Conservation (phyloP, 2,329 filamentous ascomycete species). For the Sporothrix brasiliensis region DNA sequence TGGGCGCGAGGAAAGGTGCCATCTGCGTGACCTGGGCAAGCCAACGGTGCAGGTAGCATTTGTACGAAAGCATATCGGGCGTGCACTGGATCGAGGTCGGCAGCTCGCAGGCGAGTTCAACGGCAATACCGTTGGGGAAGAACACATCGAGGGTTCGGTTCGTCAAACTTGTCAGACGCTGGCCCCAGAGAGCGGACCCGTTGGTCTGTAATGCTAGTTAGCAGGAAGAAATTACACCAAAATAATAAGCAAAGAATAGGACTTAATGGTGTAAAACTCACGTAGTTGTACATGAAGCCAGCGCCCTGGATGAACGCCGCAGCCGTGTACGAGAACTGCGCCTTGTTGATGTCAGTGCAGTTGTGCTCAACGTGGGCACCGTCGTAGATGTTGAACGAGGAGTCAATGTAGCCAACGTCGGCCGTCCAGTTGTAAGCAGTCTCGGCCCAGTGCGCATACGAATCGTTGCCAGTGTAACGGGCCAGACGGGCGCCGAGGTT, state of each 20-base stretch:
- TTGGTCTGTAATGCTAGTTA: slow-evolving; percentile 49
- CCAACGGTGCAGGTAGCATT: slow-evolving; percentile 70
- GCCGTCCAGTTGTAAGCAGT: slow-evolving; percentile 65
- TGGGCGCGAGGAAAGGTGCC: slow-evolving; percentile 60
- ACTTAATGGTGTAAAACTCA: slow-evolving; percentile 41
- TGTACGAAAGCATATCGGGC: slow-evolving; percentile 72
- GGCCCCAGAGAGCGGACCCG: slow-evolving; percentile 56
- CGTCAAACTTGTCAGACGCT: slow-evolving; percentile 59
- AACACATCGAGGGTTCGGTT: slow-evolving; percentile 54
- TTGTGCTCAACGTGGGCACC: slow-evolving; percentile 61
- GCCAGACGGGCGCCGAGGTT: slow-evolving; percentile 70
- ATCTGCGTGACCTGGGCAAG: slow-evolving; percentile 62
- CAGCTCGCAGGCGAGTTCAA: slow-evolving; percentile 68
- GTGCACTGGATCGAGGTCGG: slow-evolving; percentile 56
- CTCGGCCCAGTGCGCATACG: slow-evolving; percentile 65
- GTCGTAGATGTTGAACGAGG: slow-evolving; percentile 63
- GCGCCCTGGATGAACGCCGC: slow-evolving; percentile 64
- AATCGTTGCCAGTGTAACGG: slow-evolving; percentile 67
- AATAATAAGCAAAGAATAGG: neutral
- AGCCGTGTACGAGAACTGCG: slow-evolving; percentile 69
- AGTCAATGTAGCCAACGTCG: slow-evolving; percentile 60
- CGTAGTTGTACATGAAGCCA: slow-evolving; percentile 69
- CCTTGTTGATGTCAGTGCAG: slow-evolving; percentile 63
- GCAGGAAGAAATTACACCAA: neutral
- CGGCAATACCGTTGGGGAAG: slow-evolving; percentile 62